Percentiles rank a stretch among this genome's conserved stretches.
Evolutionary conservation across 345 rosid genomes (phyloP).

Genomic region (Trapa incisa): DNA sequence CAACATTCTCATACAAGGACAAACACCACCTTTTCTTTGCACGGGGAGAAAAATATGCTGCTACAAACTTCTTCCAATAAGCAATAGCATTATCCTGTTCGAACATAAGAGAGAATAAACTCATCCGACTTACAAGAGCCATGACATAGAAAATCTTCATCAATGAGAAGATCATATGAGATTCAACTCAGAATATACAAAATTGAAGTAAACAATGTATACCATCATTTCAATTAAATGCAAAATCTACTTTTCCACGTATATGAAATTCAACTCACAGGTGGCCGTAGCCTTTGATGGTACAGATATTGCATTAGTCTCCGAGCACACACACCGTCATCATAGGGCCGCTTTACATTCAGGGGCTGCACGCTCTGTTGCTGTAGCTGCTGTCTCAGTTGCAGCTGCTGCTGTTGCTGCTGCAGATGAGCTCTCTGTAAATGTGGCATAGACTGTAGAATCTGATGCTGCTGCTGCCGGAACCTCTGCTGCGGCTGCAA

Average conservation of each 20-base stretch:
- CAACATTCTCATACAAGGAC: slow-evolving; percentile 77
- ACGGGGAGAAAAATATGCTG: slow-evolving; percentile 88
- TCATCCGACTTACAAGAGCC: background rate
- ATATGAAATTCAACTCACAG: slow-evolving; percentile 32
- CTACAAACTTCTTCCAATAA: slow-evolving; percentile 91
- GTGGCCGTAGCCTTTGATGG: slow-evolving; percentile 84
- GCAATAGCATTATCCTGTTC: slow-evolving; percentile 73
- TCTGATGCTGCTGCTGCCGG: slow-evolving; percentile 43
- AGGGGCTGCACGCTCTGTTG: slow-evolving; percentile 67
- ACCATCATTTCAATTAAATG: no score
- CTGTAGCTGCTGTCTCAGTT: slow-evolving; percentile 64
- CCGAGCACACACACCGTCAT: slow-evolving; percentile 82
- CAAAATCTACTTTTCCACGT: background rate
- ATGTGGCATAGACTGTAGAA: slow-evolving; percentile 72
- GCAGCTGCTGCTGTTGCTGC: slow-evolving; percentile 53
- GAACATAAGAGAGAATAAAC: slow-evolving; percentile 6
- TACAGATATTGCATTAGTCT: slow-evolving; percentile 91
- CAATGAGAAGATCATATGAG: background rate
- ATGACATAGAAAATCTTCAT: background rate
- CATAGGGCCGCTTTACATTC: slow-evolving; percentile 47
- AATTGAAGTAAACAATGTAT: background rate
- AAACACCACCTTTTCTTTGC: slow-evolving; percentile 98
- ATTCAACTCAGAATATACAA: no score
- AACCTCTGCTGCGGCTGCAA: slow-evolving; percentile 53
- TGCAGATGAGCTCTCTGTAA: slow-evolving; percentile 75